Percentiles rank a stretch among this genome's conserved stretches.
Conservation (phyloP, 192 early-diverging fungal genomes). For the Allomyces macrogynus region DNA sequence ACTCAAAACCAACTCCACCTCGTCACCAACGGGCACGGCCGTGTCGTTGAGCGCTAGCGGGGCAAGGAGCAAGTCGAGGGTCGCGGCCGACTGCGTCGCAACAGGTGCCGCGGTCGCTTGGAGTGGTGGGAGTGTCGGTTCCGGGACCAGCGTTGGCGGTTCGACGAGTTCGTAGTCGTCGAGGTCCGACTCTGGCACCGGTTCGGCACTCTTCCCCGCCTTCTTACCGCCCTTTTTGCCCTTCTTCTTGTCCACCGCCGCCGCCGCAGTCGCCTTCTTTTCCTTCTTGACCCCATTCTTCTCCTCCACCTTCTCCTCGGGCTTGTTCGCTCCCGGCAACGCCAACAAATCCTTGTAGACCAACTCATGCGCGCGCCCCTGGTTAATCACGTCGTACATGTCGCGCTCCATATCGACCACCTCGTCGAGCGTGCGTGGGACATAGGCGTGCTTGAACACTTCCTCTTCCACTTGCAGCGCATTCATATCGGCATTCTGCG, state of each 20-base stretch:
- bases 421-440: constrained; percentile 79
- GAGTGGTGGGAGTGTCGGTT: no score
- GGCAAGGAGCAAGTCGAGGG: not conserved
- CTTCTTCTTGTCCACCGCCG: constrained; percentile 9
- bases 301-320: not conserved
- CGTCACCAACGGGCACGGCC: no score
- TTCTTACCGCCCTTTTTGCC: constrained; percentile 2
- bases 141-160: no score
- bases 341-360: constrained; percentile 1
- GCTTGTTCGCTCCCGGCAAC: not conserved
- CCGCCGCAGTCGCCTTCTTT: constrained; percentile 3
- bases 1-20: no score
- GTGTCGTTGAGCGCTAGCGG: no score
- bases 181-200: not conserved
- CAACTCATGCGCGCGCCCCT: not conserved
- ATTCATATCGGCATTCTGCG: not conserved
- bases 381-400: constrained; percentile 33
- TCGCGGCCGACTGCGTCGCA: not conserved
- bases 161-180: not conserved
- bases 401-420: constrained; percentile 75
- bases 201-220: constrained; percentile 1
- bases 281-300: not conserved
- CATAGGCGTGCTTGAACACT: constrained; percentile 76
- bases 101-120: no score
- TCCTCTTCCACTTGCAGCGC: constrained; percentile 47